Evolutionary conservation across 768 basidiomycete species (phyloP), one percentile per base, ranked within the genome.

Genomic region (Lactarius sanguifluus): DNA sequence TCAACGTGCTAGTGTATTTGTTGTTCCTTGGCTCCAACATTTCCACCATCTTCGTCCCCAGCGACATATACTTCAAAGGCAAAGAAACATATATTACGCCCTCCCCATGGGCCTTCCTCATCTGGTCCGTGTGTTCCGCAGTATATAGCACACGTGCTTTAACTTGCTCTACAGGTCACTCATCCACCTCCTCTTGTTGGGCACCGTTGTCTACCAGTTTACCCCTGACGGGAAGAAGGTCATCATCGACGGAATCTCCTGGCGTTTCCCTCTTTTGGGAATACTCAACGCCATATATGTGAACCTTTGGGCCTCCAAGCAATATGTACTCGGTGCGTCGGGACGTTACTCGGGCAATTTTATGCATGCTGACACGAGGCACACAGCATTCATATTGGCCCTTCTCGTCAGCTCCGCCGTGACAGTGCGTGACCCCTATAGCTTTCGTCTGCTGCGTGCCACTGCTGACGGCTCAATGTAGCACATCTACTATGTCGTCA

Each of bases 401-500:
- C 85, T 98, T 66, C 84, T 97, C 72, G 93, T 97, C 72, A 90
- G 89, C 75, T 91, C 92, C 67, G 72, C 83, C 52, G 86, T 89
- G 41, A 80, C 82, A 66, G 79, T 81, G 70, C 65, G 78, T 70
- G 38, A 25, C 38, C 3, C 28, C 20, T 55, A 20, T n/a, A 5
- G 2, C 15, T 8, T 18, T 4, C 72, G 73, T 80, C 71, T 76
- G 4, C 25, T 20, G 71, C 77, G 57, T 70, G 23, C 23, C 25
- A 52, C 80, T 68, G 66, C 72, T 77, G 16, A 76, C 32, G 43
- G 38, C 20, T 2, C 75, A 56, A 74, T 80, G 3, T 74, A 89
- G 83, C 94, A 96, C 77, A 92, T 96, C 76, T 97, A 98, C 80
- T 98, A 96, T 75, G 80, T 92, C 65, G 89, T 98, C 74, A 96